These are phyloP conservation scores for Amphibolis antarctica DNA, from an alignment of 106 monocot genomes.

Conservation along the genomic window DNA sequence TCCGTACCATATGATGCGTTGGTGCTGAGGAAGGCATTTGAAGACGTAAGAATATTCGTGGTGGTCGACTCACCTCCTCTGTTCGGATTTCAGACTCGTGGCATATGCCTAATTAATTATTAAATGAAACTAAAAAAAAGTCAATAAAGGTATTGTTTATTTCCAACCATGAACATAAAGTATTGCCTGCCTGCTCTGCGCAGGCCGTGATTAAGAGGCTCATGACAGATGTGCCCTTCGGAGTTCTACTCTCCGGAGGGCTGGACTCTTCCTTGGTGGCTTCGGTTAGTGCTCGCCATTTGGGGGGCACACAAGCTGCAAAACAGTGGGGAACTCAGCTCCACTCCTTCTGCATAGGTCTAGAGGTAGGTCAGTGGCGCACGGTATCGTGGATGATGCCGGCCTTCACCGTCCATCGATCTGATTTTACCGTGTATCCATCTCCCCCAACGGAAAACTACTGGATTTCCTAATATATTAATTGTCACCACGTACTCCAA, in stretches of 20 bases:
- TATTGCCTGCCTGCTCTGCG: not conserved
- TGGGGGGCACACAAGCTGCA: conserved; percentile 42
- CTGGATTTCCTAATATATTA: no score
- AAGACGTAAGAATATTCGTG: conserved; percentile 48
- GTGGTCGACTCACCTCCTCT: no score
- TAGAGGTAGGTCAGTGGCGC: conserved; percentile 24
- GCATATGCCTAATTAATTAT: no score
- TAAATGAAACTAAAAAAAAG: no score
- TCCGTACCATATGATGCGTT: conserved; percentile 54
- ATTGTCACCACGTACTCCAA: no score
- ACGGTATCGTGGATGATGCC: no score
- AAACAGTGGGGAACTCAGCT: conserved; percentile 54
- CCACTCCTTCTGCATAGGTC: conserved; percentile 56
- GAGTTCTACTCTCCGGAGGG: conserved; percentile 60
- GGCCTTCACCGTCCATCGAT: no score
- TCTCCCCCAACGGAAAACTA: no score
- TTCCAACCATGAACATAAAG: no score
- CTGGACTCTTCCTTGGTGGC: conserved; percentile 74
- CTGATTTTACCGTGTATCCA: no score
- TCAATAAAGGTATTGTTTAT: no score
- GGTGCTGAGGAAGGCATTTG: conserved; percentile 60
- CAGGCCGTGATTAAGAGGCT: conserved; percentile 71
- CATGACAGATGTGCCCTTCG: conserved; percentile 80
- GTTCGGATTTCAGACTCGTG: no score
- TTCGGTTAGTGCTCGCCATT: conserved; percentile 48